Evolutionary conservation across 2,329 filamentous ascomycete genomes (phyloP), one percentile per base, ranked within the genome.

Genomic region (Fusarium drepaniforme): DNA sequence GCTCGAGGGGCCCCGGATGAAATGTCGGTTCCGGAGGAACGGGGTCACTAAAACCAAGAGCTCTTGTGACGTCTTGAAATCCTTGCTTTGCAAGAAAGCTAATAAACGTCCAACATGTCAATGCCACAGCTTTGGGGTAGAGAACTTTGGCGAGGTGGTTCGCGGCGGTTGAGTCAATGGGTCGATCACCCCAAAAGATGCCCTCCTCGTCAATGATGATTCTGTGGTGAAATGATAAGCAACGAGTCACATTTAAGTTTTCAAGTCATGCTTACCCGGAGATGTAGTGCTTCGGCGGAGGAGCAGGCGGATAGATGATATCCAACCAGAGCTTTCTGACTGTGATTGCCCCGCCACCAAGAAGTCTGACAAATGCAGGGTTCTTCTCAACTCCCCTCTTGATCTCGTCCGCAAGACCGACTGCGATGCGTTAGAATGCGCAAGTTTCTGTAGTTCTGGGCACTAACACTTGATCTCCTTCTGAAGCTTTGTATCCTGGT

Each of bases 251-350:
- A 5, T 35, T 7, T 3, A n/a, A 0, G 16, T 11, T n/a, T 28
- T 11, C 5, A 9, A 35, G n/a, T 25, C 21, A 62, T 66, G 78
- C 85, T 75, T 87, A 93, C 91, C 91, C 91, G 59, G 87, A 87
- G 68, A 90, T 87, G 70, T 88, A 85, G 67, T 90, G 91, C 64
- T 86, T 87, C 7, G 91, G 90, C 2, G 92, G 91, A 49, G 91
- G 89, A 40, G 83, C 83, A 51, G 83, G 81, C 0, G 92, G 92
- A 72, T 89, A 93, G 60, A 90, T 86, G 30, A 92, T 84, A 46
- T 92, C 88, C 33, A 93, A 84, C 91, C 90, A 93, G 61, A 83
- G 85, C 66, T 86, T 86, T 38, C 84, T 84, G 35, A 92, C 71
- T 42, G 83, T 84, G 59, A 90, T 84, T 1, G 85, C 82, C 30